Percentiles rank a stretch among this genome's conserved stretches.
These are phyloP conservation scores for Eucalyptus sp. DNA, from an alignment of 345 rosid species.

Conservation along the genomic window DNA sequence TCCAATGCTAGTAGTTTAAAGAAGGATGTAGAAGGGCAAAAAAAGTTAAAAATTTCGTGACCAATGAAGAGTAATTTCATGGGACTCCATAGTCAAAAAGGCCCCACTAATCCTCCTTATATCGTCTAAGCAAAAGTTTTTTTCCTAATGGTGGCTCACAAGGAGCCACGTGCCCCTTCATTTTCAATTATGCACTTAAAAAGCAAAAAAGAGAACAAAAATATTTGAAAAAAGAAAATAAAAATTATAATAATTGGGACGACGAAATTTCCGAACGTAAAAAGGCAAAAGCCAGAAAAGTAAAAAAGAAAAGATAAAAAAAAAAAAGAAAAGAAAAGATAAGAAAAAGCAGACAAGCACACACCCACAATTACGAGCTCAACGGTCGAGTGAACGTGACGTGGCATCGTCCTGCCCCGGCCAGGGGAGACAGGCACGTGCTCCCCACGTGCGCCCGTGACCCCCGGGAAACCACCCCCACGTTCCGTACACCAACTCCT, in stretches of 20 bases:
- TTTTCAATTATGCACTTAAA: background rate
- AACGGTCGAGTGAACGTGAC: constrained; percentile 44
- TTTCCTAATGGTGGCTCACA: background rate
- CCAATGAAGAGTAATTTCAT: background rate
- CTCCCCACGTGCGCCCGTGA: constrained; percentile 13
- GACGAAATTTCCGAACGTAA: background rate
- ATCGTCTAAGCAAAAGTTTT: background rate
- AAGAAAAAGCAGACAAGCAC: background rate
- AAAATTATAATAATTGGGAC: background rate
- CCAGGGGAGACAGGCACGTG: constrained; percentile 38
- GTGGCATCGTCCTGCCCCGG: background rate
- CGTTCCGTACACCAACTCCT: constrained; percentile 38
- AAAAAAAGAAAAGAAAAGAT: background rate
- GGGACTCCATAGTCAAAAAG: background rate
- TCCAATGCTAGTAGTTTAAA: background rate
- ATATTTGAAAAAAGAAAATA: background rate
- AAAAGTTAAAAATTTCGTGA: background rate
- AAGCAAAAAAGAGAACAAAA: background rate
- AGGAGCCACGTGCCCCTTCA: background rate
- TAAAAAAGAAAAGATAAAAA: background rate
- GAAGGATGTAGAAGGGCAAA: background rate
- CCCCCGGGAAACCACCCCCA: background rate
- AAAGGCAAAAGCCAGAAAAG: background rate
- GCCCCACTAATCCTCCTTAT: background rate
- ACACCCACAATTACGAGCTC: background rate